These are phyloP conservation scores for Achaetomium macrosporum DNA, from an alignment of 2,329 filamentous ascomycete species.

Conservation along the genomic window DNA sequence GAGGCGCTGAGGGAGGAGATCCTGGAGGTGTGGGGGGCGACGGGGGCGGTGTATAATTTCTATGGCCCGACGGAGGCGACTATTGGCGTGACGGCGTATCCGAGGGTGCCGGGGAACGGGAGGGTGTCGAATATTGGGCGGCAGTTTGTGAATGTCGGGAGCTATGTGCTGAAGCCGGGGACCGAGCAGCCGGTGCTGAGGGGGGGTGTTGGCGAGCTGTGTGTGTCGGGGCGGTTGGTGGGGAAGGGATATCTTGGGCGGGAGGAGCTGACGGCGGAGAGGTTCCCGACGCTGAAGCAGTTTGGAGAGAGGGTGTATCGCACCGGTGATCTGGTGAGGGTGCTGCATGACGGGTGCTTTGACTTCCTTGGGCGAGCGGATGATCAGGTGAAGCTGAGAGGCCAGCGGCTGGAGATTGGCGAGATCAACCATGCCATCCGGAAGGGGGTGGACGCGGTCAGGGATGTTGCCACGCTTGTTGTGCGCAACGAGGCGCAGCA, in stretches of 20 bases:
- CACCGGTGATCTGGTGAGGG: slow-evolving; percentile 80
- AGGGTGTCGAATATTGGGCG: slow-evolving; percentile 82
- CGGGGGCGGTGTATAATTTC: slow-evolving; percentile 81
- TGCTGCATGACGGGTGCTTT: slow-evolving; percentile 74
- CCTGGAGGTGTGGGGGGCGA: slow-evolving; percentile 74
- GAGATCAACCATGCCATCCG: slow-evolving; percentile 86
- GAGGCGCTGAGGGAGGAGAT: slow-evolving; percentile 87
- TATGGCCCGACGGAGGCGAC: slow-evolving; percentile 91
- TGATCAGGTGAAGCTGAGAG: slow-evolving; percentile 86
- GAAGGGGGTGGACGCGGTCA: slow-evolving; percentile 48
- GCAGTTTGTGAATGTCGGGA: slow-evolving; percentile 82
- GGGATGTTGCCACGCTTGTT: slow-evolving; percentile 72
- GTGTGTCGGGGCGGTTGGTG: slow-evolving; percentile 79
- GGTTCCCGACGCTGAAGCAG: slow-evolving; percentile 60
- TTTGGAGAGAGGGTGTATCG: slow-evolving; percentile 67
- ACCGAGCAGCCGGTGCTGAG: slow-evolving; percentile 66
- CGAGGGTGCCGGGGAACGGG: slow-evolving; percentile 69
- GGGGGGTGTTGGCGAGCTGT: slow-evolving; percentile 81
- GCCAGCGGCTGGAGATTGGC: slow-evolving; percentile 80
- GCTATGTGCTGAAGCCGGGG: slow-evolving; percentile 66
- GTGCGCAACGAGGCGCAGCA: slow-evolving; percentile 62
- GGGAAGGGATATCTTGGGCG: slow-evolving; percentile 85
- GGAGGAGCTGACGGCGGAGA: slow-evolving; percentile 66
- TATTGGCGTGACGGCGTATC: slow-evolving; percentile 86
- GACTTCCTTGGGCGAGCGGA: slow-evolving; percentile 85